phyloP scores from a whole-genome alignment of 257 asterid species.

The Nicotiana sylvestris region DNA sequence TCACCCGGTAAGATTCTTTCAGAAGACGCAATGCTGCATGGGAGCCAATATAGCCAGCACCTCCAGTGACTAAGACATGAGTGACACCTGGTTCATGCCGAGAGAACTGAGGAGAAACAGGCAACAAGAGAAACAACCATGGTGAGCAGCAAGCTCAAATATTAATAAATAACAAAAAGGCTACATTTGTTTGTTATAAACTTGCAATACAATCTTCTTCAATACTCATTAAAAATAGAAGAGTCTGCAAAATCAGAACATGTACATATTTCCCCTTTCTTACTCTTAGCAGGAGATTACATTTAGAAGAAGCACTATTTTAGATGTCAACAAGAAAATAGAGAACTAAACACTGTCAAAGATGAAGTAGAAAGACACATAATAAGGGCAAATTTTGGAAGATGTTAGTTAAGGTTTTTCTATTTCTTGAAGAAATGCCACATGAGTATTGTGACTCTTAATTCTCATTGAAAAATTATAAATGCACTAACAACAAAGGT shows the following conservation, averaged over 20 bases:
- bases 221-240: neutral
- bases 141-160: neutral
- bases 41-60: constrained; percentile 93
- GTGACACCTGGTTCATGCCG: constrained; percentile 72
- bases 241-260: neutral
- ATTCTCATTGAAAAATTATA: too few species aligned
- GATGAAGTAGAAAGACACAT: too few species aligned
- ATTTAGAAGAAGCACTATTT: too few species aligned
- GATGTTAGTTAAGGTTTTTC: too few species aligned
- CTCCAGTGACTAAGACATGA: constrained; percentile 93
- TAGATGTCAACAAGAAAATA: too few species aligned
- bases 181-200: too few species aligned
- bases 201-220: neutral
- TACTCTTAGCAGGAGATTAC: neutral
- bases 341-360: too few species aligned
- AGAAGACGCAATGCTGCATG: constrained; percentile 90
- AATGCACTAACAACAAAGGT: neutral
- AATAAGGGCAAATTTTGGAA: too few species aligned
- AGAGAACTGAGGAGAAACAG: constrained; percentile 51
- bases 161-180: too few species aligned
- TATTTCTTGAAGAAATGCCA: too few species aligned
- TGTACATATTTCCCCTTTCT: neutral
- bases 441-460: too few species aligned
- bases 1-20: constrained; percentile 75
- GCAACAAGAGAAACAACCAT: neutral